Conservation (phyloP, 441 rosid genomes). For the Brassica hybrid region DNA sequence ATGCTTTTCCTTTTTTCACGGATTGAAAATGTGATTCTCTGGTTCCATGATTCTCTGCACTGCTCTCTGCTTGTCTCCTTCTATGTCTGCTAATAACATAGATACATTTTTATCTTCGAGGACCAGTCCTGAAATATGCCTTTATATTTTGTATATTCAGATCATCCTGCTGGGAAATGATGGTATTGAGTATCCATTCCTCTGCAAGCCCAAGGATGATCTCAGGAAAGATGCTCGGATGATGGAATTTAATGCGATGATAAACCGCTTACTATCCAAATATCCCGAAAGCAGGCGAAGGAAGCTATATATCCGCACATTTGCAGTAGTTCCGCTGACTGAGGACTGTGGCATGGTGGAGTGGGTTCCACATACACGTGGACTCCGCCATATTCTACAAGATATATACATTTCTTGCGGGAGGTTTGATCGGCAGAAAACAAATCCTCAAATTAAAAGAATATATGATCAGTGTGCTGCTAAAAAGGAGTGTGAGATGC, state of each 20-base stretch:
- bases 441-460: constrained; percentile 91
- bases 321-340: constrained; percentile 97
- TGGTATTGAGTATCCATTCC: constrained; percentile 94
- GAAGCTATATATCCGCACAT: constrained; percentile 94
- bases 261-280: constrained; percentile 90
- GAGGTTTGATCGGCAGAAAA: constrained; percentile 92
- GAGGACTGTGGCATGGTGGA: constrained; percentile 99
- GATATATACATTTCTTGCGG: constrained; percentile 83
- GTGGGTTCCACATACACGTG: constrained; percentile 99
- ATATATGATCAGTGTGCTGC: constrained; percentile 90
- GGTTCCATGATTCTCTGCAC: constrained; percentile 4
- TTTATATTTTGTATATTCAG: constrained; percentile 50
- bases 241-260: constrained; percentile 99
- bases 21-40: not conserved
- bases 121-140: constrained; percentile 10
- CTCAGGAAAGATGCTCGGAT: constrained; percentile 99
- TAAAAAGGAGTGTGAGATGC: constrained; percentile 92
- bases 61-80: constrained; percentile 8
- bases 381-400: constrained; percentile 96
- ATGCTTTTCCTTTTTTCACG: constrained; percentile 23
- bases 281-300: constrained; percentile 97
- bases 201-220: constrained; percentile 99
- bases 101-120: constrained; percentile 19
- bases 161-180: constrained; percentile 93
- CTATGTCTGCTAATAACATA: not conserved